Evolutionary conservation across 306 rosid species (phyloP).

Genomic region (Herpetospermum pedunculosum): DNA sequence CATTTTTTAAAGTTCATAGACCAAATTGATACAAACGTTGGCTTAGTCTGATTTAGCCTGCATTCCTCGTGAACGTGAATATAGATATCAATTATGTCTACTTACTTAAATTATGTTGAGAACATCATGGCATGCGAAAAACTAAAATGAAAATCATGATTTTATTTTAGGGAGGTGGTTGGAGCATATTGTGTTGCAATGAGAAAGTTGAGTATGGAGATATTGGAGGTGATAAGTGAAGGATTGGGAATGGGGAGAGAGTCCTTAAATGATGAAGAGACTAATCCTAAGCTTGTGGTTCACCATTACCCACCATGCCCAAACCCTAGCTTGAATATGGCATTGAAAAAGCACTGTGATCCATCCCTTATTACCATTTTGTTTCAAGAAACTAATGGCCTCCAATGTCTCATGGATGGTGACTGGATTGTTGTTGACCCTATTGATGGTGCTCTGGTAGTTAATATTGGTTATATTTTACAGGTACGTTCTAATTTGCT

Average conservation of each 20-base stretch:
- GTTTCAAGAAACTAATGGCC: constrained; percentile 46
- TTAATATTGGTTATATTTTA: constrained; percentile 23
- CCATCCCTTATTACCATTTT: constrained; percentile 43
- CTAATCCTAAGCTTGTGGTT: constrained; percentile 18
- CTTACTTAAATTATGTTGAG: too few species aligned
- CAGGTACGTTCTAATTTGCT: constrained; percentile 12
- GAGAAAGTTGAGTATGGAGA: constrained; percentile 19
- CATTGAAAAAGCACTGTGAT: constrained; percentile 39
- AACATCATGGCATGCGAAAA: too few species aligned
- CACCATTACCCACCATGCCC: constrained; percentile 76
- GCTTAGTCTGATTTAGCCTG: too few species aligned
- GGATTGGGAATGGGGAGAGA: constrained; percentile 30
- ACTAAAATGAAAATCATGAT: too few species aligned
- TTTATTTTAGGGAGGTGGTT: constrained; percentile 33
- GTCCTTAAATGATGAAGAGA: constrained; percentile 26
- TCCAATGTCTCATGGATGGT: constrained; percentile 26
- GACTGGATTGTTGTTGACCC: constrained; percentile 30
- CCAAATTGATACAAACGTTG: too few species aligned
- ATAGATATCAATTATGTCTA: too few species aligned
- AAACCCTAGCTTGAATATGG: constrained; percentile 54
- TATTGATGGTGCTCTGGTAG: constrained; percentile 17
- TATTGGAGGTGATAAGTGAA: constrained; percentile 42
- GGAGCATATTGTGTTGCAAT: constrained; percentile 26
- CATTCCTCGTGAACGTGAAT: too few species aligned
- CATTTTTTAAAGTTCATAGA: too few species aligned